Evolutionary conservation across 1,284 basidiomycete species (phyloP).

Genomic region (Melampsora occidentalis): DNA sequence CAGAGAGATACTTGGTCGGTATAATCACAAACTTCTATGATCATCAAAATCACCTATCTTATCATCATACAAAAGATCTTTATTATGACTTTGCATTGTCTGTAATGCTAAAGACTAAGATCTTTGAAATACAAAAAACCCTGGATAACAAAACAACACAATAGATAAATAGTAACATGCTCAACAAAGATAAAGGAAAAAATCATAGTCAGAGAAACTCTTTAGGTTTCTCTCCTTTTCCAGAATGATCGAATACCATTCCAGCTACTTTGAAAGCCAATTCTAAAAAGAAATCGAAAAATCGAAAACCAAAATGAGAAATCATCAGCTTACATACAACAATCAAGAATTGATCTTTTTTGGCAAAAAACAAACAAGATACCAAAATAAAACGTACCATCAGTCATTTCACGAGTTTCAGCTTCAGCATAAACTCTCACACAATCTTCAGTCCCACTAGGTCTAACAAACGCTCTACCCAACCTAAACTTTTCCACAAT

Average conservation of each 20-base stretch:
- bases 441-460: constrained; percentile 97
- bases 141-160: no score
- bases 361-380: not conserved
- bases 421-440: constrained; percentile 98
- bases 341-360: not conserved
- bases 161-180: no score
- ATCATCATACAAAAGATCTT: no score
- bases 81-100: no score
- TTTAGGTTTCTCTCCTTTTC: constrained; percentile 51
- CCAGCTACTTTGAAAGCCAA: constrained; percentile 78
- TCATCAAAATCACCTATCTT: no score
- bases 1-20: no score
- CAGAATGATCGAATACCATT: constrained; percentile 73
- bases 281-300: constrained; percentile 58
- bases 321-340: not conserved
- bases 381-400: constrained; percentile 62
- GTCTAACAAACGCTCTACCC: constrained; percentile 88
- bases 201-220: constrained; percentile 44
- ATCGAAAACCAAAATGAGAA: constrained; percentile 23
- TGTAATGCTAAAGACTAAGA: no score
- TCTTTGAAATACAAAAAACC: no score
- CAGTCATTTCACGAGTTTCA: constrained; percentile 67
- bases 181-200: no score
- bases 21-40: no score
- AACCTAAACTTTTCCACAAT: constrained; percentile 74